A percentile compares a stretch with the other conserved stretches of the same genome.
These are phyloP conservation scores for Fusarium sp. DNA, from an alignment of 2,329 filamentous ascomycete species.

Conservation along the genomic window DNA sequence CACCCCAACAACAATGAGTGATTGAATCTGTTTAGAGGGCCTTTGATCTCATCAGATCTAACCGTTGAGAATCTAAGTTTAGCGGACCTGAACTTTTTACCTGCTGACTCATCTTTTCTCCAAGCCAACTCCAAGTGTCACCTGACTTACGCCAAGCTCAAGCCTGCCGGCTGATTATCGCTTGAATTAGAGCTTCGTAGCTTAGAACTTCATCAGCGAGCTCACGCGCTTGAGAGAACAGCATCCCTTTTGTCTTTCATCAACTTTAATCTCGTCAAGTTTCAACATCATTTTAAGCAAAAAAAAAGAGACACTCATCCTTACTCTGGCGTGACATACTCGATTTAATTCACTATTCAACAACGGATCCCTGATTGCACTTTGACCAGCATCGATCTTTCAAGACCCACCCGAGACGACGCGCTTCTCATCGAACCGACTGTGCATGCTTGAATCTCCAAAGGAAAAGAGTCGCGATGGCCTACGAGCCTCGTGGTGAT, in stretches of 20 bases:
- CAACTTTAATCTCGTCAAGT: background rate
- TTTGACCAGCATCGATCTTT: constrained; percentile 9
- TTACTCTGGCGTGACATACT: background rate
- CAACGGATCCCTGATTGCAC: background rate
- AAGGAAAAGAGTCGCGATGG: constrained; percentile 52
- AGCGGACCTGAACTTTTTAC: background rate
- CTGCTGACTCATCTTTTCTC: constrained; percentile 26
- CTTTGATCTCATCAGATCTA: constrained; percentile 31
- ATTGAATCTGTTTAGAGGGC: constrained; percentile 4
- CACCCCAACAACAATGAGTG: constrained; percentile 38
- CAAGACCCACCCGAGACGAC: constrained; percentile 31
- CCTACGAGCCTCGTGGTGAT: constrained; percentile 63
- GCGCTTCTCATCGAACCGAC: constrained; percentile 30
- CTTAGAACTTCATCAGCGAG: constrained; percentile 31
- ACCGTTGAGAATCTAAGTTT: constrained; percentile 32
- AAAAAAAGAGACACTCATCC: too few species aligned
- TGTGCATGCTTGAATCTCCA: constrained; percentile 39
- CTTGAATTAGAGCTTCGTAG: constrained; percentile 24
- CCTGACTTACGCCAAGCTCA: constrained; percentile 13
- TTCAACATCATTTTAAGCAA: background rate
- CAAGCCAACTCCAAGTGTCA: background rate
- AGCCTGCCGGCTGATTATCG: constrained; percentile 33
- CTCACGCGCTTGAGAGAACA: constrained; percentile 29
- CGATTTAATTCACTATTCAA: background rate
- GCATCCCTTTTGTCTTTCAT: constrained; percentile 24